phyloP scores from a whole-genome alignment of 2,329 filamentous ascomycete species.

The Ciborinia camelliae region DNA sequence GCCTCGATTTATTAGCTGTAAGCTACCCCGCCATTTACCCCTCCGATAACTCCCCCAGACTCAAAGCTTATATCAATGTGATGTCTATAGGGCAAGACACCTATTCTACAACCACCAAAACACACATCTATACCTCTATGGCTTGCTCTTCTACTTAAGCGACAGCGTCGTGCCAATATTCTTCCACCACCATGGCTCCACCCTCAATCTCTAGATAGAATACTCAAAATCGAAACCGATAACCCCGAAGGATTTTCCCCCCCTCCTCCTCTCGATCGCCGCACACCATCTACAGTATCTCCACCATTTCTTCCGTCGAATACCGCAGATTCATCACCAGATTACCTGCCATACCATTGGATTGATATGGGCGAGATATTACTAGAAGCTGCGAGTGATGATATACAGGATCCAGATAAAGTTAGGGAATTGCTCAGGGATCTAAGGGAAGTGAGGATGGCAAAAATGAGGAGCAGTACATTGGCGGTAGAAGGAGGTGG shows the following conservation, averaged over 20 bases:
- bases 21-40: slow-evolving; percentile 40
- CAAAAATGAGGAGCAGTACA: slow-evolving; percentile 78
- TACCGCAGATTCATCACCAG: slow-evolving; percentile 63
- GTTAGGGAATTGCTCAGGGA: slow-evolving; percentile 75
- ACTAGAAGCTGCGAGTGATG: slow-evolving; percentile 79
- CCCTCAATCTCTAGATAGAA: slow-evolving; percentile 67
- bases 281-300: slow-evolving; percentile 45
- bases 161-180: slow-evolving; percentile 90
- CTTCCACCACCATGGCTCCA: slow-evolving; percentile 86
- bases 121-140: slow-evolving; percentile 80
- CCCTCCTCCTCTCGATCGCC: slow-evolving; percentile 63
- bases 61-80: slow-evolving; percentile 37
- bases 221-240: slow-evolving; percentile 77
- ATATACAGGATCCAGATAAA: slow-evolving; percentile 70
- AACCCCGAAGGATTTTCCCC: slow-evolving; percentile 72
- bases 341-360: slow-evolving; percentile 90
- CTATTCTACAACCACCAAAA: slow-evolving; percentile 74
- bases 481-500: slow-evolving; percentile 71
- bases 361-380: slow-evolving; percentile 85
- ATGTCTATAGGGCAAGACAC: slow-evolving; percentile 66
- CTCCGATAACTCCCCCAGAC: slow-evolving; percentile 14
- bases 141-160: slow-evolving; percentile 92
- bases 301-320: slow-evolving; percentile 79
- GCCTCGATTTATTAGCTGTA: slow-evolving; percentile 81
- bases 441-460: slow-evolving; percentile 80